Percentiles rank a stretch among this genome's conserved stretches.
phyloP scores from a whole-genome alignment of 2,329 filamentous ascomycete genomes.

The Aaosphaeria arxii region DNA sequence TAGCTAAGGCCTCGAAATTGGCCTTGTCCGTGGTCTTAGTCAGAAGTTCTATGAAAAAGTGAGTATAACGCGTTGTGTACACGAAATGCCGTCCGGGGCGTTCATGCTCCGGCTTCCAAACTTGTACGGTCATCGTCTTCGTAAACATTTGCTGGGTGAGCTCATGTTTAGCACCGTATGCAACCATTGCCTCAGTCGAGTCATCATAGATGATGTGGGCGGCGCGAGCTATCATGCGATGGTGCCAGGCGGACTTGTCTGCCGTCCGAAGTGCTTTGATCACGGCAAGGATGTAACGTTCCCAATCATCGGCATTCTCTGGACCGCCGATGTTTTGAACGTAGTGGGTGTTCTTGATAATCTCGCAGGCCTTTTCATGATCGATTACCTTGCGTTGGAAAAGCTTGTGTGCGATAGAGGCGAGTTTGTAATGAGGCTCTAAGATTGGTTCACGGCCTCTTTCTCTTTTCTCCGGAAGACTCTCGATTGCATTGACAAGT shows the following conservation, averaged over 20 bases:
- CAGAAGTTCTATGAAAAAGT: slow-evolving; percentile 74
- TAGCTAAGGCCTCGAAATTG: slow-evolving; percentile 74
- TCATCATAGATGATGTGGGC: slow-evolving; percentile 62
- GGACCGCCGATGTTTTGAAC: slow-evolving; percentile 50
- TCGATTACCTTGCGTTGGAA: slow-evolving; percentile 52
- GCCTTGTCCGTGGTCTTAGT: slow-evolving; percentile 70
- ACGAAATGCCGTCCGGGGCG: slow-evolving; percentile 83
- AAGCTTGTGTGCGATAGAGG: slow-evolving; percentile 78
- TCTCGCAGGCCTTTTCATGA: slow-evolving; percentile 47
- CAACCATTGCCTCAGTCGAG: slow-evolving; percentile 49
- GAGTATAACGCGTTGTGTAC: slow-evolving; percentile 82
- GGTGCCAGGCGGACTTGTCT: slow-evolving; percentile 94
- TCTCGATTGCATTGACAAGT: slow-evolving; percentile 59
- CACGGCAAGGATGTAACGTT: slow-evolving; percentile 62
- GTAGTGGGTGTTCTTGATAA: slow-evolving; percentile 54
- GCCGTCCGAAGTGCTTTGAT: slow-evolving; percentile 60
- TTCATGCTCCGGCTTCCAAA: slow-evolving; percentile 92
- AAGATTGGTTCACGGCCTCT: slow-evolving; percentile 72
- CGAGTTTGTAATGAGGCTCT: slow-evolving; percentile 89
- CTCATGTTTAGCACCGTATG: slow-evolving; percentile 67
- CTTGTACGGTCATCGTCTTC: slow-evolving; percentile 90
- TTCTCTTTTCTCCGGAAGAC: slow-evolving; percentile 59
- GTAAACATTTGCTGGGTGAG: slow-evolving; percentile 84
- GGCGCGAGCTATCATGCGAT: slow-evolving; percentile 79
- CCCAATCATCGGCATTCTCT: slow-evolving; percentile 53